phyloP scores from a whole-genome alignment of 805 yeast species.

The Helenozyma baotianmanensis region DNA sequence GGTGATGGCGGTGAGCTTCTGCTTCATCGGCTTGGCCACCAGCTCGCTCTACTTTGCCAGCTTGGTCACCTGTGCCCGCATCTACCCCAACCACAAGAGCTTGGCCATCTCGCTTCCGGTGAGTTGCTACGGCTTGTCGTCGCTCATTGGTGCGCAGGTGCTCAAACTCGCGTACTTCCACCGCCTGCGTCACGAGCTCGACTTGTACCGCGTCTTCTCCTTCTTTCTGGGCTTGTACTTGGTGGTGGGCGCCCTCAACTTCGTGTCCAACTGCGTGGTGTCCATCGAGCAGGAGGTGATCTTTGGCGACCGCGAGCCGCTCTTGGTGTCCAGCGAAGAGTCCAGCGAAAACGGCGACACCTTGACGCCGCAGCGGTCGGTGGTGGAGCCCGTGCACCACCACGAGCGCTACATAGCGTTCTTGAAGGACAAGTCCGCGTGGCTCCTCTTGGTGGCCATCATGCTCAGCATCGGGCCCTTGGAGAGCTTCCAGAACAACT shows the following conservation, averaged over 20 bases:
- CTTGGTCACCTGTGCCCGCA: conserved; percentile 74
- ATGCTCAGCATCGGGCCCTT: conserved; percentile 74
- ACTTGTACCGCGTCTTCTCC: conserved; percentile 49
- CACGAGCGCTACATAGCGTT: conserved; percentile 30
- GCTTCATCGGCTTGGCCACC: conserved; percentile 65
- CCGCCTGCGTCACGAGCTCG: conserved; percentile 28
- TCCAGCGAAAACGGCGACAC: conserved; percentile 12
- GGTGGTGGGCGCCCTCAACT: conserved; percentile 53
- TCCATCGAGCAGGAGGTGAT: conserved; percentile 50
- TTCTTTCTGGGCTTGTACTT: conserved; percentile 52
- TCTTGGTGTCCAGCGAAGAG: conserved; percentile 8
- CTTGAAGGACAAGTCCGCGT: conserved; percentile 54
- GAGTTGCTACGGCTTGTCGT: conserved; percentile 78
- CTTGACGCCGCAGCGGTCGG: conserved; percentile 29
- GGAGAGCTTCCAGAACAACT: conserved; percentile 78
- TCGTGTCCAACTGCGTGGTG: conserved; percentile 61
- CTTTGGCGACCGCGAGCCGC: conserved; percentile 25
- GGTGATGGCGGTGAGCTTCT: conserved; percentile 45
- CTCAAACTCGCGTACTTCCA: conserved; percentile 40
- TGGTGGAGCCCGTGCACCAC: conserved; percentile 36
- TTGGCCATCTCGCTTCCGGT: conserved; percentile 86
- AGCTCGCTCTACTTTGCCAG: conserved; percentile 69
- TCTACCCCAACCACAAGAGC: conserved; percentile 73
- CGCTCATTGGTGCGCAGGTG: conserved; percentile 68
- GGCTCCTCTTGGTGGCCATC: conserved; percentile 59